A percentile compares a stretch with the other conserved stretches of the same genome.
These are phyloP conservation scores for Citrus sinensis DNA, from an alignment of 345 rosid genomes.

Conservation along the genomic window DNA sequence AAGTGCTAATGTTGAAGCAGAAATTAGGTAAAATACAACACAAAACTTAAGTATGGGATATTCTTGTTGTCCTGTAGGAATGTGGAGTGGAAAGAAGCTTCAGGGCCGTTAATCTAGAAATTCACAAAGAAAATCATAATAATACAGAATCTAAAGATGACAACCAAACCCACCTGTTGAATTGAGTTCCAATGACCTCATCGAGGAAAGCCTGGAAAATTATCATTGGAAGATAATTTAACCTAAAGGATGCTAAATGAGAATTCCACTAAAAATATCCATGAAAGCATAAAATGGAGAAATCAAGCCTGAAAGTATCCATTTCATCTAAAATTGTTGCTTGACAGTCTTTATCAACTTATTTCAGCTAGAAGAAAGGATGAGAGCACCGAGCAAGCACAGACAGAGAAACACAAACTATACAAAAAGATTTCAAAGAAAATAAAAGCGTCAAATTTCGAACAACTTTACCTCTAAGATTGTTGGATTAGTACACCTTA, in stretches of 20 bases:
- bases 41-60: not conserved
- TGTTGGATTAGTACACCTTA: constrained; percentile 68
- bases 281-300: not conserved
- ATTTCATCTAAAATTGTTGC: not conserved
- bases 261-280: not conserved
- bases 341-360: not conserved
- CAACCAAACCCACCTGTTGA: not conserved
- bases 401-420: not conserved
- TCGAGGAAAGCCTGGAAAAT: not conserved
- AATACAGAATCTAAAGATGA: not conserved
- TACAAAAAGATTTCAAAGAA: not conserved
- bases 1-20: not conserved
- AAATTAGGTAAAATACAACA: not conserved
- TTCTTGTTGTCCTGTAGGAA: not conserved
- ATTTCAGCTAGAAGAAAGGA: not conserved
- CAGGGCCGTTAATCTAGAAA: not conserved
- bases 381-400: not conserved
- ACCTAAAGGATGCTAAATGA: not conserved
- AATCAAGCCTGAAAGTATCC: not conserved
- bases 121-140: not conserved
- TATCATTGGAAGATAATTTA: not conserved
- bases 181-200: not conserved
- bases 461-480: constrained; percentile 64
- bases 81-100: not conserved
- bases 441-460: not conserved